Base-by-base conservation (phyloP, 2,329 filamentous ascomycete genomes). In the Lasiodiplodia gonubiensis region DNA sequence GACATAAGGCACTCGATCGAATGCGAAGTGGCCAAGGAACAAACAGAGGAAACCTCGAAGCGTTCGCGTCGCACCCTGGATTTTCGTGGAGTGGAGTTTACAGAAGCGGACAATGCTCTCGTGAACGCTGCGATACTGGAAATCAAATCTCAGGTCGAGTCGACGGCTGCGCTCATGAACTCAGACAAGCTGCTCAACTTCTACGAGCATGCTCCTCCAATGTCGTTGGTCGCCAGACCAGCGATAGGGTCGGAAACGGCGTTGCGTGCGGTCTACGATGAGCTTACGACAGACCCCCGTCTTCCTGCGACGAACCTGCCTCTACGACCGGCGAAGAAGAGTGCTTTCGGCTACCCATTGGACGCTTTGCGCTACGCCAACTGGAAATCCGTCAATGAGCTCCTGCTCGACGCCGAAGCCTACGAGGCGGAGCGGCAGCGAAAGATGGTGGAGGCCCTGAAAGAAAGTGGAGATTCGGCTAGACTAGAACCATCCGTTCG, bases 351-450 rank as follows among this genome's bases (percentile, higher is more conserved):
- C 16, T 77, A 83, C 35, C 76, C 81, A 0, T 72, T 84, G 16
- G 79, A 79, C 48, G 76, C 80, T 25, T 73, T 85, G 16, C 80
- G 84, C 46, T 86, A 82, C 72, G 77, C 80, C 68, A 84, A 84
- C 68, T 86, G 84, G 84, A 75, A 79, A 57, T 74, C 74, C 8
- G 75, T 86, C 55, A 81, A 83, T 64, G 78, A 82, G 60, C 74
- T 86, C 63, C 77, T 86, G 68, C 73, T 72, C 25, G 71, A 78
- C 18, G 80, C 80, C 11, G 74, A 79, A 64, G 57, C 63, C 8
- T 23, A 54, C 30, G 64, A 59, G 27, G 2, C 6, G 42, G 27
- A 11, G 12, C 66, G 57, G 3, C n/a, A 60, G 25, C n/a, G 48
- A 23, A 33, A 18, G 27, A 54, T 64, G 27, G 33, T 54, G 2